Percentiles rank a stretch among this genome's conserved stretches.
These are phyloP conservation scores for Epichloe amarillans DNA, from an alignment of 2,329 filamentous ascomycete species.

Conservation along the genomic window DNA sequence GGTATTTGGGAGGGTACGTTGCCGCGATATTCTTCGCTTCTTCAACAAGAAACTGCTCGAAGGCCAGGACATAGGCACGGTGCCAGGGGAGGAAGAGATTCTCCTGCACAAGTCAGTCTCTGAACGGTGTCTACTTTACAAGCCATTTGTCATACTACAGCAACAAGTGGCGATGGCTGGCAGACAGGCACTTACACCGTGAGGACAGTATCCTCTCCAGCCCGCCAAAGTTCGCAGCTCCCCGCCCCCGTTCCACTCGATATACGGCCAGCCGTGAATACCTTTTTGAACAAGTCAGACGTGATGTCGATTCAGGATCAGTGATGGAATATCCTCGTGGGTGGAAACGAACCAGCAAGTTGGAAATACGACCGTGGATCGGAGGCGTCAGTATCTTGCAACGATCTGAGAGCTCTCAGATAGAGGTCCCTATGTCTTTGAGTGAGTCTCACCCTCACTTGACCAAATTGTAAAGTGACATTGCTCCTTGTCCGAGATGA, in stretches of 20 bases:
- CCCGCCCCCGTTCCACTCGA: constrained; percentile 30
- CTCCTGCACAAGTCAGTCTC: constrained; percentile 21
- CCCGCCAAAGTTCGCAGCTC: constrained; percentile 10
- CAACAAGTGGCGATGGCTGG: too few relatives aligned
- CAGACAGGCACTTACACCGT: constrained; percentile 24
- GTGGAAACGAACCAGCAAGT: constrained; percentile 26
- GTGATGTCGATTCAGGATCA: not conserved
- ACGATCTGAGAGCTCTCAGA: constrained; percentile 29
- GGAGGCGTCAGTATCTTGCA: constrained; percentile 27
- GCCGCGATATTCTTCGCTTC: constrained; percentile 33
- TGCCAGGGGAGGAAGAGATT: constrained; percentile 42
- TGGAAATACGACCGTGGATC: constrained; percentile 37
- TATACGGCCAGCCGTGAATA: constrained; percentile 29
- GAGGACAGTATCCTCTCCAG: constrained; percentile 32
- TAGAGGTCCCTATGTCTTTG: constrained; percentile 31
- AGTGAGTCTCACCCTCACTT: not conserved
- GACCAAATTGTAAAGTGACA: not conserved
- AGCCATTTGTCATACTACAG: not conserved
- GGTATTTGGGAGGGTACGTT: constrained; percentile 25
- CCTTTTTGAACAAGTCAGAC: constrained; percentile 12
- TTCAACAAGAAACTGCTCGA: constrained; percentile 40
- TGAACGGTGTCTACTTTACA: not conserved
- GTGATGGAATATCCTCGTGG: not conserved
- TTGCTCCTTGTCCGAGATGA: not conserved
- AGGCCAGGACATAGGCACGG: constrained; percentile 39